phyloP scores from a whole-genome alignment of 768 basidiomycete genomes.

The Boletus sensibilis region DNA sequence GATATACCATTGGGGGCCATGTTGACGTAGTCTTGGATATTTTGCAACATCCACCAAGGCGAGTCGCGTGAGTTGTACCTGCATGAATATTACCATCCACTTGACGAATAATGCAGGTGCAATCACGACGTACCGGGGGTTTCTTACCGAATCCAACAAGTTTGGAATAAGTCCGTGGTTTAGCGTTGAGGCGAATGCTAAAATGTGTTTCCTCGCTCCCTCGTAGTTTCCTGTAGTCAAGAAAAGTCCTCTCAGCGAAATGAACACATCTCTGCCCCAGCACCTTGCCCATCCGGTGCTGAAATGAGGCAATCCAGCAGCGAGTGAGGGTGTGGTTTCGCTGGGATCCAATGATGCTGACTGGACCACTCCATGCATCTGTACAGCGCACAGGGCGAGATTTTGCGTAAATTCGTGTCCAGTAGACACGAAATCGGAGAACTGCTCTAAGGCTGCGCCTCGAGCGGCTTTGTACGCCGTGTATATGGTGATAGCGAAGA shows the following conservation, averaged over 20 bases:
- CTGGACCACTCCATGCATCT: constrained; percentile 89
- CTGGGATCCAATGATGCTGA: constrained; percentile 86
- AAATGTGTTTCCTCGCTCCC: constrained; percentile 84
- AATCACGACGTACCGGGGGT: constrained; percentile 59
- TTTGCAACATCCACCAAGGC: constrained; percentile 99
- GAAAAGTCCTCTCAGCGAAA: constrained; percentile 90
- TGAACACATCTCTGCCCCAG: constrained; percentile 96
- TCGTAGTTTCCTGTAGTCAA: constrained; percentile 88
- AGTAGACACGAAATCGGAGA: constrained; percentile 78
- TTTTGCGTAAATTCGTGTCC: constrained; percentile 91
- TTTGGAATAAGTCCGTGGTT: constrained; percentile 98
- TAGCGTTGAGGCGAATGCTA: constrained; percentile 88
- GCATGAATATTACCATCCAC: background rate
- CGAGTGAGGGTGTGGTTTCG: constrained; percentile 73
- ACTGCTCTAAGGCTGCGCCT: constrained; percentile 78
- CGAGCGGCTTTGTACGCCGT: constrained; percentile 93
- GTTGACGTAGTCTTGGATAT: constrained; percentile 89
- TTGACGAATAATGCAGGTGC: background rate
- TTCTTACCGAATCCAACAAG: constrained; percentile 83
- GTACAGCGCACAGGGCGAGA: constrained; percentile 79
- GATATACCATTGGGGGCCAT: constrained; percentile 82
- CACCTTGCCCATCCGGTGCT: constrained; percentile 90
- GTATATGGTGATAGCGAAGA: constrained; percentile 88
- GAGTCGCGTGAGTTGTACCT: constrained; percentile 97
- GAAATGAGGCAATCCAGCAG: constrained; percentile 96